These are phyloP conservation scores for Crucibulum laeve DNA, from an alignment of 768 basidiomycete species.

Conservation along the genomic window DNA sequence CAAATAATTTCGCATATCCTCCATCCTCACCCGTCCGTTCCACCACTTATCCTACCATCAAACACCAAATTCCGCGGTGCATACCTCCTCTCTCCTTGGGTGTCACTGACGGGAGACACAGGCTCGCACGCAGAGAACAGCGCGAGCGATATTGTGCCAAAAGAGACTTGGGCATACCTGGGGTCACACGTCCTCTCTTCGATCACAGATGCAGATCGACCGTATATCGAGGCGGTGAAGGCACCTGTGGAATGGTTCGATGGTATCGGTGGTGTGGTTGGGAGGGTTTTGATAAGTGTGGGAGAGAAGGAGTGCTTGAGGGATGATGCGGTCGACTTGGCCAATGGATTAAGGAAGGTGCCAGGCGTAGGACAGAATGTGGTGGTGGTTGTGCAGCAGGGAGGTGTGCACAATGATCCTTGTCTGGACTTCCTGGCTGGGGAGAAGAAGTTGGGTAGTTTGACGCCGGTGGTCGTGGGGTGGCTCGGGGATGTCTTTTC, in stretches of 20 bases:
- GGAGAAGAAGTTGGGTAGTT: constrained; percentile 13
- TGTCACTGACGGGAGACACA: constrained; percentile 5
- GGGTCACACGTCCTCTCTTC: constrained; percentile 12
- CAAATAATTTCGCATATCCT: constrained; percentile 26
- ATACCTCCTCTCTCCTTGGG: constrained; percentile 28
- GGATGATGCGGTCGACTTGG: constrained; percentile 20
- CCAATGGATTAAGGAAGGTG: background rate
- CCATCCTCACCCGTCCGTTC: constrained; percentile 17
- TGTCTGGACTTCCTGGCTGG: constrained; percentile 23
- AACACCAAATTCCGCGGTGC: constrained; percentile 16
- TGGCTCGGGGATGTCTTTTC: constrained; percentile 12
- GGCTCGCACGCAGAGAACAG: constrained; percentile 18
- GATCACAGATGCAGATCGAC: constrained; percentile 13
- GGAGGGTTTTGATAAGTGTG: constrained; percentile 28
- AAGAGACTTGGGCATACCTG: constrained; percentile 6
- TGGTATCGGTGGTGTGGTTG: constrained; percentile 19
- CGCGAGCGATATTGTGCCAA: constrained; percentile 16
- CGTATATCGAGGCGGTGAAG: constrained; percentile 22
- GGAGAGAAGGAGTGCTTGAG: constrained; percentile 30
- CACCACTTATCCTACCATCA: constrained; percentile 5
- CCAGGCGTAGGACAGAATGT: constrained; percentile 10
- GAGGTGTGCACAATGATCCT: constrained; percentile 32
- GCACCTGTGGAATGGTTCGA: constrained; percentile 27
- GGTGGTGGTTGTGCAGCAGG: constrained; percentile 21
- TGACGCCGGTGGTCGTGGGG: constrained; percentile 18